Base-by-base conservation (phyloP, 768 basidiomycete species). In the Mycena rosella region DNA sequence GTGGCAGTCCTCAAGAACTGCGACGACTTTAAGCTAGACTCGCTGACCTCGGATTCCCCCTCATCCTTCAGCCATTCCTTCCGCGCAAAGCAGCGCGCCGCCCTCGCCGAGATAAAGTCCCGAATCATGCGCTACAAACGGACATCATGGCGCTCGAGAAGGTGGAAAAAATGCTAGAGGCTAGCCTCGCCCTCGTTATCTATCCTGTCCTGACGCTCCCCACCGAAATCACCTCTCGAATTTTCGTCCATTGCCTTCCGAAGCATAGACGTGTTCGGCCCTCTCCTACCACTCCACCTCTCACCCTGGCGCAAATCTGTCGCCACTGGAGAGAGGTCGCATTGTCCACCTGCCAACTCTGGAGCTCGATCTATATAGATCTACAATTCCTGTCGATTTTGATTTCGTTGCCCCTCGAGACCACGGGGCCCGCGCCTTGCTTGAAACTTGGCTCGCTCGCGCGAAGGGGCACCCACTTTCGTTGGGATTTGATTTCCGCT, bases 161-260 rank as follows among this genome's bases (percentile, higher is more conserved):
- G 49, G 8, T 30, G 18, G n/a, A 51, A 29, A 8, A 20, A 5
- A 18, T 7, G 27, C 17, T 51, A 15, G 49, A 51, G 49, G 49
- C 11, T 17, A 55, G 54, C 26, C 38, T 55, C 10, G 20, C 24
- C 8, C 38, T 26, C 36, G 14, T 55, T 1, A 9, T 40, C 11
- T 55, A 38, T 15, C 45, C 60, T 1, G 48, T 61, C 18, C 60
- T 61, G 17, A 38, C 47, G 5, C 60, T 61, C 11, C 60, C 60
- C 4, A 40, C 20, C 59, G 59, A 60, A 38, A 60, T 60, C 17
- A 60, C 45, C 3, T 52, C 60, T 36, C 30, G 9, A 9, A 63
- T 63, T 22, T 54, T 63, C 40, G 24, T 54, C 38, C n/a, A 22
- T n/a, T 63, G 61, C 49, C 61, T 63, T 24, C 61, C 61, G 27